Evolutionary conservation across 2,329 filamentous ascomycete genomes (phyloP).

Genomic region (Ophiostoma novo-ulmi): DNA sequence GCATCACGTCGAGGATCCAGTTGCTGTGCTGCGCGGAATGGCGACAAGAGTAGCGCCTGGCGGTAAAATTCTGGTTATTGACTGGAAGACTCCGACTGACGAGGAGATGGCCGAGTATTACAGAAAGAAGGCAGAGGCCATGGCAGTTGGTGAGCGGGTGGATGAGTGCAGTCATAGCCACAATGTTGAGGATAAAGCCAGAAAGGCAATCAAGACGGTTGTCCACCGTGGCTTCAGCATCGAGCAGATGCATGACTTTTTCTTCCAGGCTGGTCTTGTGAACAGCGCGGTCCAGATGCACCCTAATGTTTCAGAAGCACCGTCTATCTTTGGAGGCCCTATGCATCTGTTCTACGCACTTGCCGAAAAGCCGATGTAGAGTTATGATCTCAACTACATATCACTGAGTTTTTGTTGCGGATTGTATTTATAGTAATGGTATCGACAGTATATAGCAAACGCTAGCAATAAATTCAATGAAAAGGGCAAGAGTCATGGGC

Average conservation of each 20-base stretch:
- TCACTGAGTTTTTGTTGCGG: no score
- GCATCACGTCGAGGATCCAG: conserved; percentile 29
- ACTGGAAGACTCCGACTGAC: conserved; percentile 20
- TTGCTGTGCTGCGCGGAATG: conserved; percentile 23
- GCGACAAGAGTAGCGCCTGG: conserved; percentile 25
- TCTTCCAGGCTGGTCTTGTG: conserved; percentile 22
- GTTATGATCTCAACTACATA: not conserved
- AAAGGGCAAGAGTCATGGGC: not conserved
- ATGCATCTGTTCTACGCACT: conserved; percentile 22
- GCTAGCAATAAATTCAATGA: not conserved
- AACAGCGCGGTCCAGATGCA: conserved; percentile 11
- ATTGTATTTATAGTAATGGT: not conserved
- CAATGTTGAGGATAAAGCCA: not conserved
- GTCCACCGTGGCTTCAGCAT: conserved; percentile 23
- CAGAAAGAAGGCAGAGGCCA: not conserved
- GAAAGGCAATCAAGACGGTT: conserved; percentile 16
- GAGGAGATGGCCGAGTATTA: not conserved
- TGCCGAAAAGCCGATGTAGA: conserved; percentile 7
- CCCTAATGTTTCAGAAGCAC: not conserved
- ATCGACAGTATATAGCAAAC: not conserved
- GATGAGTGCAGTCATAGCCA: not conserved
- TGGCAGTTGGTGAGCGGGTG: not conserved
- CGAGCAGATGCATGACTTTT: conserved; percentile 24
- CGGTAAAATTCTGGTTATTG: conserved; percentile 28
- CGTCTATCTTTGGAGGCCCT: not conserved